Evolutionary conservation across 2,329 filamentous ascomycete species (phyloP).

Genomic region (Tricladium varicosporioides): DNA sequence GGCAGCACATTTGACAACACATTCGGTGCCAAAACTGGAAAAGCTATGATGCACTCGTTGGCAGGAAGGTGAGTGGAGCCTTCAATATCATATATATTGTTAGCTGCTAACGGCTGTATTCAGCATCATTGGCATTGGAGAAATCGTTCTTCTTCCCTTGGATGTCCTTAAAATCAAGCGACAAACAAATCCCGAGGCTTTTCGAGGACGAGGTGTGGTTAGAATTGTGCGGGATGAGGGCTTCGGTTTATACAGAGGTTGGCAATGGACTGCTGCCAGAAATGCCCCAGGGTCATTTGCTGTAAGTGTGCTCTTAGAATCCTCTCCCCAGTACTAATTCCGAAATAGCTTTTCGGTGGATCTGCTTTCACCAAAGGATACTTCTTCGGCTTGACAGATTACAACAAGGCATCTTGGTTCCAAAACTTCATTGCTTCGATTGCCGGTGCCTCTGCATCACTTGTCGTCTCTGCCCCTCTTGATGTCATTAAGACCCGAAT

Average conservation of each 20-base stretch:
- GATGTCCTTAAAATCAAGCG: slow-evolving; percentile 99
- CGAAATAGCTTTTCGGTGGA: slow-evolving; percentile 80
- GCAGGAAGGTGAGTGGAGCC: slow-evolving; percentile 69
- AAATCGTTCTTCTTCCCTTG: slow-evolving; percentile 90
- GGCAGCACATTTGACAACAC: slow-evolving; percentile 79
- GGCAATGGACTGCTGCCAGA: slow-evolving; percentile 95
- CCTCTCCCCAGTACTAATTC: slow-evolving; percentile 24
- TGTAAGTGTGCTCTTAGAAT: slow-evolving; percentile 51
- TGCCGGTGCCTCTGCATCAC: slow-evolving; percentile 89
- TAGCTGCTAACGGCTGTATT: slow-evolving; percentile 8
- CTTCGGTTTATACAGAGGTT: slow-evolving; percentile 91
- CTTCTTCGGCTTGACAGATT: slow-evolving; percentile 83
- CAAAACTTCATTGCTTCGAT: slow-evolving; percentile 98
- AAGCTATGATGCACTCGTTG: slow-evolving; percentile 96
- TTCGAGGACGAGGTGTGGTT: slow-evolving; percentile 88
- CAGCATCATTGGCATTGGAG: slow-evolving; percentile 92
- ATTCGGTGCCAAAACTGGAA: slow-evolving; percentile 96
- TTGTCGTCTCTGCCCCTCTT: slow-evolving; percentile 91
- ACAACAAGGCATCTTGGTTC: slow-evolving; percentile 90
- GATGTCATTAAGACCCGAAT: slow-evolving; percentile 99
- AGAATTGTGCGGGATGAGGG: slow-evolving; percentile 91
- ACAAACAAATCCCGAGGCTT: slow-evolving; percentile 98
- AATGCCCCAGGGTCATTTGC: slow-evolving; percentile 97
- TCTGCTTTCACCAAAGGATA: slow-evolving; percentile 98
- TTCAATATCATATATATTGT: slow-evolving; percentile 2